phyloP scores from a whole-genome alignment of 345 rosid genomes.

The Hirschfeldia incana region DNA sequence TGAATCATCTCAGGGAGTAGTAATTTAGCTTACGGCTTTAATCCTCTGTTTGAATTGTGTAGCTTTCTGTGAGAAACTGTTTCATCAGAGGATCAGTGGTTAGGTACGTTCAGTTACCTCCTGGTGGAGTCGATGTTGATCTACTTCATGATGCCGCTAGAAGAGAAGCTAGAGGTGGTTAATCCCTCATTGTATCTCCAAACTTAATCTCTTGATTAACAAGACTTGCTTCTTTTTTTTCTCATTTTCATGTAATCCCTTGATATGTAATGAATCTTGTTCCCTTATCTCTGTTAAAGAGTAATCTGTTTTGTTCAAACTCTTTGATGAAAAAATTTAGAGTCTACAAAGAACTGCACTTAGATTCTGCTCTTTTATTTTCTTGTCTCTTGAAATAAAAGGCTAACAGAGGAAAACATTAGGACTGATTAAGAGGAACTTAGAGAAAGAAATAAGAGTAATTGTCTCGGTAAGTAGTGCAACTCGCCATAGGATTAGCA shows the following conservation, averaged over 20 bases:
- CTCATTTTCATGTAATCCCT: slow-evolving; percentile 26
- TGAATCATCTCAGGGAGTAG: background rate
- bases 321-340: background rate
- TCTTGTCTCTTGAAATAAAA: background rate
- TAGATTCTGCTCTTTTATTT: background rate
- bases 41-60: slow-evolving; percentile 20
- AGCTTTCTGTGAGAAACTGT: slow-evolving; percentile 99
- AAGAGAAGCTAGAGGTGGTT: slow-evolving; percentile 99
- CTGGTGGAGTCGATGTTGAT: slow-evolving; percentile 95
- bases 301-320: background rate
- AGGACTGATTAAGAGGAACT: background rate
- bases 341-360: background rate
- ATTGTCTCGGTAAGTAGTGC: slow-evolving; percentile 33
- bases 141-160: slow-evolving; percentile 98
- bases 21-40: background rate
- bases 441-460: slow-evolving; percentile 16
- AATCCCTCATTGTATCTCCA: slow-evolving; percentile 26
- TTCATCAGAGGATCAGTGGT: slow-evolving; percentile 99
- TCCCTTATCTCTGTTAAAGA: too few relatives aligned
- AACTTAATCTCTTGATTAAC: slow-evolving; percentile 5
- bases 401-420: slow-evolving; percentile 2
- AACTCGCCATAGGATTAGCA: slow-evolving; percentile 17
- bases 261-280: too few relatives aligned
- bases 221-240: slow-evolving; percentile 17
- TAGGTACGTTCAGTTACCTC: slow-evolving; percentile 93